Conservation (phyloP, 2,329 filamentous ascomycete species). For the Fusarium globosum region DNA sequence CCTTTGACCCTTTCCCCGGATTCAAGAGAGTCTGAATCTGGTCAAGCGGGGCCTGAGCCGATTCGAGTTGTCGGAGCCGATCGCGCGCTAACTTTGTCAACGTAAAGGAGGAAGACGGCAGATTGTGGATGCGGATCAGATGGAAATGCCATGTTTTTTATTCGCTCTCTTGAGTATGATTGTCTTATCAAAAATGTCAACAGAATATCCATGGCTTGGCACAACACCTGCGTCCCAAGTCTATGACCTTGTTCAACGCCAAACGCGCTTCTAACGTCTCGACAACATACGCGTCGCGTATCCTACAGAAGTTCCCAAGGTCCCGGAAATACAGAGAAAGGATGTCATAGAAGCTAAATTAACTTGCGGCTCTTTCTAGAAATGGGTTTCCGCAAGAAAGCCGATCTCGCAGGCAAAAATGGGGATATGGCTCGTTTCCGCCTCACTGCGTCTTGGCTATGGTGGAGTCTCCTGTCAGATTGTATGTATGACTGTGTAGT, state of each 20-base stretch:
- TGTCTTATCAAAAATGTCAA: neutral
- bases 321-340: neutral
- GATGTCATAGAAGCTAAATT: accelerated
- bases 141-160: neutral
- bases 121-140: neutral
- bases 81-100: neutral
- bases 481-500: neutral
- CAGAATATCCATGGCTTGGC: too few relatives aligned
- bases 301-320: neutral
- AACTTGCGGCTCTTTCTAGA: neutral
- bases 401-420: neutral
- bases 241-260: too few relatives aligned
- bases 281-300: neutral
- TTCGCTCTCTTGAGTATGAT: neutral
- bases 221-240: neutral
- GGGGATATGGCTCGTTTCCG: neutral
- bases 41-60: constrained; percentile 23
- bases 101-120: neutral
- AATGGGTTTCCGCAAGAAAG: neutral
- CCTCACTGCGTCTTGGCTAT: neutral
- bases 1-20: constrained; percentile 16
- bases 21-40: neutral
- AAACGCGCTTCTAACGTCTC: neutral
- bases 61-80: constrained; percentile 12
- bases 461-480: neutral